Evolutionary conservation across 2,329 filamentous ascomycete species (phyloP).

Genomic region (Xylariaceae sp.): DNA sequence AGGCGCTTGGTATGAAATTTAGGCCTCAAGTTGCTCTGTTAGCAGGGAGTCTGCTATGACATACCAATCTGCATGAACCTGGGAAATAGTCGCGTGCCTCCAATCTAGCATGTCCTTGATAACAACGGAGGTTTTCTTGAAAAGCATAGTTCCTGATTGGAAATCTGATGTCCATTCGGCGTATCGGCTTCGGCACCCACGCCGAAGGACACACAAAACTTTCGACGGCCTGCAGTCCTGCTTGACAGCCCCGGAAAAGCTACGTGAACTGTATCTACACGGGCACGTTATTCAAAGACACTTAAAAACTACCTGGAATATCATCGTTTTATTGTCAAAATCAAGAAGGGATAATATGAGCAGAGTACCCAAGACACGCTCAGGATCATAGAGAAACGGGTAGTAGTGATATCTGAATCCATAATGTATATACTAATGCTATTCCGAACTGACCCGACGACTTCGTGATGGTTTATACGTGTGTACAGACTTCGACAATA

Average conservation of each 20-base stretch:
- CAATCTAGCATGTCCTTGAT: background rate
- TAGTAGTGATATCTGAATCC: no score
- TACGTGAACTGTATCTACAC: no score
- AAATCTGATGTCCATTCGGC: background rate
- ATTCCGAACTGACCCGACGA: background rate
- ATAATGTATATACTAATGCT: no score
- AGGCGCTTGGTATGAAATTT: background rate
- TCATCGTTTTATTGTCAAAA: no score
- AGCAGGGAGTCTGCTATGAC: background rate
- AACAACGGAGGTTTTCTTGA: background rate
- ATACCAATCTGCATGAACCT: background rate
- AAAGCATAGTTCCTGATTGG: background rate
- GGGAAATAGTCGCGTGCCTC: background rate
- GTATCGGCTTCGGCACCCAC: background rate
- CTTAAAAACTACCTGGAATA: no score
- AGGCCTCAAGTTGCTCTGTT: background rate
- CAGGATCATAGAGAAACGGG: no score
- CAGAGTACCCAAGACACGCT: no score
- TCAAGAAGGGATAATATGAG: no score
- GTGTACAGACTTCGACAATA: background rate
- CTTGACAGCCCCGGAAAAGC: no score
- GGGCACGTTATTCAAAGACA: no score
- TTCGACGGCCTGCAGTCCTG: no score
- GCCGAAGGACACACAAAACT: no score
- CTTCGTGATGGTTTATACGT: background rate